phyloP scores from a whole-genome alignment of 108 stramenopile genomes.

The Skeletonema tropicum region DNA sequence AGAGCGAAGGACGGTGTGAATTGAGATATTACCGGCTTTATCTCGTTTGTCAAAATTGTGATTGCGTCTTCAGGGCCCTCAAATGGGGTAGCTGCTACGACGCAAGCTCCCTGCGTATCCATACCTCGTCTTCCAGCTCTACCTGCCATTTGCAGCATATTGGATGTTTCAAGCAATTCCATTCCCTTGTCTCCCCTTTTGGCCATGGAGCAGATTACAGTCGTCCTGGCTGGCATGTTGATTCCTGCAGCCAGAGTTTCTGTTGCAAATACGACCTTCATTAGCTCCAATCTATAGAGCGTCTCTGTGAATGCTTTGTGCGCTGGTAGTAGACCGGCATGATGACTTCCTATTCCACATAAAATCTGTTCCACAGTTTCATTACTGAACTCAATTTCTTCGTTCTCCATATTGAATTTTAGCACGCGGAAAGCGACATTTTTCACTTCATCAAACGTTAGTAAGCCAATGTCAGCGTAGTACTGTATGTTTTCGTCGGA shows the following conservation, averaged over 20 bases:
- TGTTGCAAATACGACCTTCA: conserved; percentile 94
- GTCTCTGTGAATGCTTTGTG: conserved; percentile 92
- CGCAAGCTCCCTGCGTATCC: conserved; percentile 74
- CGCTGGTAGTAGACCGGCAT: conserved; percentile 91
- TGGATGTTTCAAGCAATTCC: conserved; percentile 73
- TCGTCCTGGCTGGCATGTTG: conserved; percentile 85
- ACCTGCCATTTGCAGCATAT: conserved; percentile 90
- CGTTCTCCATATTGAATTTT: conserved; percentile 77
- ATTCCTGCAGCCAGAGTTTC: conserved; percentile 97
- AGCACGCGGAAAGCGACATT: conserved; percentile 67
- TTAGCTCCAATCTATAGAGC: conserved; percentile 78
- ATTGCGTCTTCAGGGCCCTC: conserved; percentile 74
- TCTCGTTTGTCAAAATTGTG: conserved; percentile 68
- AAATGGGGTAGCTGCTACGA: conserved; percentile 79
- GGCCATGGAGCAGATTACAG: conserved; percentile 87
- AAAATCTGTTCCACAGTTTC: conserved; percentile 60
- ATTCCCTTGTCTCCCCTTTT: conserved; percentile 80
- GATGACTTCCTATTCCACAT: conserved; percentile 89
- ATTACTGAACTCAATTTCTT: conserved; percentile 75
- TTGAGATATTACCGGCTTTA: conserved; percentile 80
- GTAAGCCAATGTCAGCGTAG: conserved; percentile 71
- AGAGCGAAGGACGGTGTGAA: conserved; percentile 82
- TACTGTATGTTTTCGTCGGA: conserved; percentile 61
- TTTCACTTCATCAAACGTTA: conserved; percentile 59
- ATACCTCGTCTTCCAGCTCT: conserved; percentile 88